These are phyloP conservation scores for Suhomyces anneliseae DNA, from an alignment of 1,139 yeast species.

Conservation along the genomic window DNA sequence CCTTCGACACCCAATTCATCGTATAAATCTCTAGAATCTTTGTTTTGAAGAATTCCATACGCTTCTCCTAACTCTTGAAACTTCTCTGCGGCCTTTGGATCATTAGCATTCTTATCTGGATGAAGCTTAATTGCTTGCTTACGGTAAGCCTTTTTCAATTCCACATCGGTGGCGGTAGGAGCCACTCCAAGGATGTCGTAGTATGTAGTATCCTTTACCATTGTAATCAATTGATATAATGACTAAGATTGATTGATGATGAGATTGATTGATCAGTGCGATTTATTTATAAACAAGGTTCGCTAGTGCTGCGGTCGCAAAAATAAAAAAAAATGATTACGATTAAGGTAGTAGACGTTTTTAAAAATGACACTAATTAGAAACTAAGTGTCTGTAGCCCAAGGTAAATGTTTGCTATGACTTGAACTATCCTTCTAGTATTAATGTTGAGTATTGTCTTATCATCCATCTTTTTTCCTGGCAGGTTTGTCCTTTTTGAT, in stretches of 20 bases:
- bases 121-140: slow-evolving; percentile 28
- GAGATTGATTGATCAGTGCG: too few relatives aligned
- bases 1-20: slow-evolving; percentile 49
- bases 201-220: slow-evolving; percentile 28
- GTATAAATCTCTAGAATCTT: slow-evolving; percentile 37
- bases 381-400: too few relatives aligned
- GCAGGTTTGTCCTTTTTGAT: too few relatives aligned
- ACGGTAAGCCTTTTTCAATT: slow-evolving; percentile 29
- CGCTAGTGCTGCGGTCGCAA: too few relatives aligned
- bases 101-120: slow-evolving; percentile 30
- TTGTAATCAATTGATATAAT: slow-evolving; percentile 5
- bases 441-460: too few relatives aligned
- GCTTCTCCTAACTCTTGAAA: slow-evolving; percentile 41
- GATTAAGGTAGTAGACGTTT: too few relatives aligned
- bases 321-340: too few relatives aligned
- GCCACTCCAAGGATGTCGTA: slow-evolving; percentile 26
- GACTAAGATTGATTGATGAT: not conserved
- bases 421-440: too few relatives aligned
- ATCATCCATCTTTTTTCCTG: too few relatives aligned
- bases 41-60: slow-evolving; percentile 41
- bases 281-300: too few relatives aligned
- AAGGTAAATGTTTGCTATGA: too few relatives aligned
- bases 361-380: too few relatives aligned
- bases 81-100: slow-evolving; percentile 28
- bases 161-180: slow-evolving; percentile 22